Base-by-base conservation (phyloP, 129 eudicot genomes). In the Apium graveolens region DNA sequence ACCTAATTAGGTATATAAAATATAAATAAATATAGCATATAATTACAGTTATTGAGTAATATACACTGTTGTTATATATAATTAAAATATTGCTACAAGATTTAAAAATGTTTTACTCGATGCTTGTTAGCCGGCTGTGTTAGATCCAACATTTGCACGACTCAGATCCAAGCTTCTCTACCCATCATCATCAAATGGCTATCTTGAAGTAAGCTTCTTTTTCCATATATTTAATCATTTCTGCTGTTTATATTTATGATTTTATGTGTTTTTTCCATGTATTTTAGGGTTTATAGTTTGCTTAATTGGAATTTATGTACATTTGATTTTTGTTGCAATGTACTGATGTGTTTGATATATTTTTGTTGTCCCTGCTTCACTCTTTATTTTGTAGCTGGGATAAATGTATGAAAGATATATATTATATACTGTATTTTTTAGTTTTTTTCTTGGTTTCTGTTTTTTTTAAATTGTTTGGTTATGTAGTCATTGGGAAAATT, bases 181-280 rank as follows among this genome's bases (percentile, higher is more conserved):
- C 12, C 26, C 7, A 7, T 3, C 57, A 42, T 42, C 60, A n/a
- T 44, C 76, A 43, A 39, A 48, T 73, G 77, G 77, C n/a, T 12
- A 73, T 44, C 38, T 42, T 74, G 41, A 74, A 74, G 77, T 74
- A 43, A 44, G 77, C 44, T 43, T 44, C 12, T 44, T 44, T 43
- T 43, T 21, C 12, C 26, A 8, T 20, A 5, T 73, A 0, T n/a
- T n/a, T 12, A 7, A 11, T 26, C 43, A 1, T 29, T 73, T 14
- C 9, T 73, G 11, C 55, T 24, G 55, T 21, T 5, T 42, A 0
- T 7, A 20, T 12, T 71, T 70, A 7, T 70, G 29, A 20, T 41
- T 37, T 3, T 74, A 11, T n/a, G 38, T 74, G 1, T 43, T 44
- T 43, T 24, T 43, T 74, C 0, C 6, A 11, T 38, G 6, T 73